Conservation (phyloP, 208 protist genomes). For the Acanthamoeba lenticulata region DNA sequence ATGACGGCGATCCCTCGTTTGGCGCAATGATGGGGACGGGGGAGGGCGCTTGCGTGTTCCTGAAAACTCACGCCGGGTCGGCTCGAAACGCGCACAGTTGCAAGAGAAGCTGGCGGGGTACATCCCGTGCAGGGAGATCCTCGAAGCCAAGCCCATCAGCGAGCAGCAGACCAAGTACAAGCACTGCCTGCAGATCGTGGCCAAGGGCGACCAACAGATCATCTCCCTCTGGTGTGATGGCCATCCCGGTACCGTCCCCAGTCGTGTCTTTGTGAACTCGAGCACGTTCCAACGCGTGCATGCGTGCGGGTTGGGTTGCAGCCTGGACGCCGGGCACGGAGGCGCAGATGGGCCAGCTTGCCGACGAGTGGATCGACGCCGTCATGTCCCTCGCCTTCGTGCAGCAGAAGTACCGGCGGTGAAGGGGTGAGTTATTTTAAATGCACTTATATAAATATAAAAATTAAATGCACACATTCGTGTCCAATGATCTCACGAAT, state of each 20-base stretch:
- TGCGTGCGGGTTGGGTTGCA: not conserved
- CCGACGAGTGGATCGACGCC: conserved; percentile 40
- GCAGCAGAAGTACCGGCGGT: conserved; percentile 29
- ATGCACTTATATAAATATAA: too few relatives aligned
- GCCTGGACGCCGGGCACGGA: not conserved
- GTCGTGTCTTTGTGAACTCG: not conserved
- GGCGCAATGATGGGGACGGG: not conserved
- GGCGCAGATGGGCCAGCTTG: not conserved
- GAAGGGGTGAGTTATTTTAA: not conserved
- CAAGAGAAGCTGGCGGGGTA: conserved; percentile 1
- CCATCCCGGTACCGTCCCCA: not conserved
- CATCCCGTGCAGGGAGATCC: conserved; percentile 13
- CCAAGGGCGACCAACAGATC: conserved; percentile 40
- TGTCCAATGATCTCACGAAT: too few relatives aligned
- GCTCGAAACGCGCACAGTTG: not conserved
- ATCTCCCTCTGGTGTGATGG: not conserved
- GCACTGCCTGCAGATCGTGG: conserved; percentile 14
- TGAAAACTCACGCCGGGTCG: not conserved
- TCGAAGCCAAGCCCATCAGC: conserved; percentile 2
- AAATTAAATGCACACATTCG: too few relatives aligned
- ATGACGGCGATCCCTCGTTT: not conserved
- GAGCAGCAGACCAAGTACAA: conserved; percentile 41
- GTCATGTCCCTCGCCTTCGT: conserved; percentile 47
- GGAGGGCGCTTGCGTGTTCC: not conserved
- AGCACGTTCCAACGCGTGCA: not conserved